phyloP scores from a whole-genome alignment of 2,329 filamentous ascomycete genomes.

The Aspergillus neotritici region DNA sequence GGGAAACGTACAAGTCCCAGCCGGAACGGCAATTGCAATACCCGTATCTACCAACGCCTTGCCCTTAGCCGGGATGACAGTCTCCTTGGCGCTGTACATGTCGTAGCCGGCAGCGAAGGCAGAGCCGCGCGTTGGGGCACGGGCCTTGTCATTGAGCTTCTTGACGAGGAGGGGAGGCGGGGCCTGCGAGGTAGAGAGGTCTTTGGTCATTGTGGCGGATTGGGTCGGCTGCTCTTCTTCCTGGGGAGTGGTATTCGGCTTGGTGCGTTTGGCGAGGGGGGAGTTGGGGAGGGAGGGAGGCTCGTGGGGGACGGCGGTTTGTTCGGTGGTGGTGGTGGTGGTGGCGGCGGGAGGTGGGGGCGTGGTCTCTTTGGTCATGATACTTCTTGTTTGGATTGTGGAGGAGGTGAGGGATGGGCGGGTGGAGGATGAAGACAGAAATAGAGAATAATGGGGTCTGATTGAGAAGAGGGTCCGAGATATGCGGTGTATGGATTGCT shows the following conservation, averaged over 20 bases:
- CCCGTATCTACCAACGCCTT: conserved; percentile 87
- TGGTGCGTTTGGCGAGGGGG: conserved; percentile 74
- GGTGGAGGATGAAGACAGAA: neutral
- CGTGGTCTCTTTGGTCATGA: conserved; percentile 42
- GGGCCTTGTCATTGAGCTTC: conserved; percentile 75
- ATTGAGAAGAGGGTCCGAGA: conserved; percentile 4
- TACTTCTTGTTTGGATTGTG: conserved; percentile 9
- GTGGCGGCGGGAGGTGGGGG: conserved; percentile 28
- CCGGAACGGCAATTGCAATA: conserved; percentile 83
- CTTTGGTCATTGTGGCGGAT: conserved; percentile 26
- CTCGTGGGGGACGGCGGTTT: conserved; percentile 31
- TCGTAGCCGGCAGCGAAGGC: conserved; percentile 91
- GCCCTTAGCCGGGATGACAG: conserved; percentile 71
- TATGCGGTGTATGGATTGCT: conserved; percentile 16
- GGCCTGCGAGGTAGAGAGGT: conserved; percentile 37
- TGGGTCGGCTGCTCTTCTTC: conserved; percentile 15
- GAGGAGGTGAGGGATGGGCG: neutral
- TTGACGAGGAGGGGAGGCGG: conserved; percentile 72
- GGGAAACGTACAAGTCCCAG: conserved; percentile 68
- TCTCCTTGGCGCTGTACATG: conserved; percentile 70
- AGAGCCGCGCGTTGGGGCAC: conserved; percentile 79
- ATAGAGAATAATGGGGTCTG: conserved; percentile 1
- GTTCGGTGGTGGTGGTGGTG: conserved; percentile 17
- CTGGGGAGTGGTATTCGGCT: conserved; percentile 47
- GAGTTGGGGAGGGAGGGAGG: conserved; percentile 61